A percentile compares a stretch with the other conserved stretches of the same genome.
Evolutionary conservation across 208 protist species (phyloP).

Genomic region (Wallacemonas collosoma): DNA sequence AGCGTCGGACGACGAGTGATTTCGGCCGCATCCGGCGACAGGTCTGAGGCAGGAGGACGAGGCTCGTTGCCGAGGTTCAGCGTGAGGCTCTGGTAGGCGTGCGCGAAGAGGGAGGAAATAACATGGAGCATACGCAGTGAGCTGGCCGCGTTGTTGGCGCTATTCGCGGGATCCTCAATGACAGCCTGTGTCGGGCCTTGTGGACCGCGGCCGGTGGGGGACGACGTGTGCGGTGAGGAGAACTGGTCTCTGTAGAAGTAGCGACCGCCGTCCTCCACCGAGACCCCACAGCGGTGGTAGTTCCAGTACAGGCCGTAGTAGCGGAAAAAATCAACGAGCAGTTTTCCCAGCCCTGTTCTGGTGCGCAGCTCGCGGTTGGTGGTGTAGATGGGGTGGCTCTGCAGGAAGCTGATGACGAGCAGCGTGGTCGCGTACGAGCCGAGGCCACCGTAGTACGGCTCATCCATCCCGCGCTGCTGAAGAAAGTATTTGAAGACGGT

Average conservation of each 20-base stretch:
- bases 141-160: conserved; percentile 83
- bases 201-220: conserved; percentile 17
- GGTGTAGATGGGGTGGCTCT: conserved; percentile 86
- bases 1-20: conserved; percentile 74
- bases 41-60: conserved; percentile 2
- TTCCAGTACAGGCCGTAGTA: conserved; percentile 90
- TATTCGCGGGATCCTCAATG: conserved; percentile 72
- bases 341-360: conserved; percentile 81
- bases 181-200: conserved; percentile 47
- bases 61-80: conserved; percentile 26
- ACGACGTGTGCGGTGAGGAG: conserved; percentile 28
- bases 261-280: conserved; percentile 47
- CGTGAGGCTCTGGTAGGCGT: conserved; percentile 76
- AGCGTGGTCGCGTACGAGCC: conserved; percentile 90
- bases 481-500: conserved; percentile 93
- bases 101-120: conserved; percentile 67
- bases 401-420: conserved; percentile 92
- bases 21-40: conserved; percentile 49
- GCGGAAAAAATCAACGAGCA: conserved; percentile 94
- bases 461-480: conserved; percentile 90
- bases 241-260: conserved; percentile 50
- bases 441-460: conserved; percentile 93
- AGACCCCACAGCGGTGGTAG: conserved; percentile 81
- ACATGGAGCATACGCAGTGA: conserved; percentile 75
- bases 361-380: conserved; percentile 41